phyloP scores from a whole-genome alignment of 306 rosid species.

The Ormosia emarginata region DNA sequence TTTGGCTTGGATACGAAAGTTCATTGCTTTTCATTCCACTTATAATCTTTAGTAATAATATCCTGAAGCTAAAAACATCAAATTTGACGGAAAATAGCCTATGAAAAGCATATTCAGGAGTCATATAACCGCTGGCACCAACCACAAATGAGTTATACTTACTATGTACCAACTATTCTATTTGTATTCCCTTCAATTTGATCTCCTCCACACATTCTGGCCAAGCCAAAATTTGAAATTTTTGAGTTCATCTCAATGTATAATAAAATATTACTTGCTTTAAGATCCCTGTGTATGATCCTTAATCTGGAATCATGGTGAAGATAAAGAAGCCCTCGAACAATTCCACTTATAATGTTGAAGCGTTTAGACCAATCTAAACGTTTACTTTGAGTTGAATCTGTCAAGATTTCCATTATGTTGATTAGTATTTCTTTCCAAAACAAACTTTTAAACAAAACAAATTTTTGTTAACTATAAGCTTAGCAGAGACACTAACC shows the following conservation, averaged over 20 bases:
- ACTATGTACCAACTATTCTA: background rate
- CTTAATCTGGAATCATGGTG: background rate
- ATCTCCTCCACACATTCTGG: background rate
- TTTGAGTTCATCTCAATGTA: background rate
- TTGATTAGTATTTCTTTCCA: too few species aligned
- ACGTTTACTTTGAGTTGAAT: background rate
- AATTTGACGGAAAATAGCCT: background rate
- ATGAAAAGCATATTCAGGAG: background rate
- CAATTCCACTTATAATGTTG: background rate
- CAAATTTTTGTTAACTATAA: too few species aligned
- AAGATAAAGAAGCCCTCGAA: background rate
- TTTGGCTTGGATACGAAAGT: background rate
- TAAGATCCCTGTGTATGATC: background rate
- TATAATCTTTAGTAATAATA: background rate
- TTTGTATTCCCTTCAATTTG: background rate
- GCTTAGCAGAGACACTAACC: background rate
- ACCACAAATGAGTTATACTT: background rate
- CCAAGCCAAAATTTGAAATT: background rate
- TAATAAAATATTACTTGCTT: background rate
- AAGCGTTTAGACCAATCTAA: background rate
- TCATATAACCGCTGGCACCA: background rate
- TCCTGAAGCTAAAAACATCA: background rate
- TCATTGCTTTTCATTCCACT: background rate
- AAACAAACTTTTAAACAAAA: too few species aligned
- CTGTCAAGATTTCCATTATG: background rate